Base-by-base conservation (phyloP, 1,284 basidiomycete species). In the Cryptococcus sp. region DNA sequence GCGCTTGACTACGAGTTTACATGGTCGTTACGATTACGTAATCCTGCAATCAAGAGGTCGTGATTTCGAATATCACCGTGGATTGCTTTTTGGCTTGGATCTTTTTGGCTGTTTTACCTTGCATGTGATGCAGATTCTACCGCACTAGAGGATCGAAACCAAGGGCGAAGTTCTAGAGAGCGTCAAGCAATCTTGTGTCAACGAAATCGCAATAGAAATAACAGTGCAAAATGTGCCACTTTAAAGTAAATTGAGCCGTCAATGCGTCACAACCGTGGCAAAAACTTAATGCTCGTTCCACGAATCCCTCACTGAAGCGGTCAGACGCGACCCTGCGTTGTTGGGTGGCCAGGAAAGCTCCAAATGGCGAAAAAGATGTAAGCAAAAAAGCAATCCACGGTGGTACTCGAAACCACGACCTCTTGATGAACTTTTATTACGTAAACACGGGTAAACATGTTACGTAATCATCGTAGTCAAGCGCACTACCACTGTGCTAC, bases 1-100 rank as follows among this genome's bases (percentile, higher is more conserved):
- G 42, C 42, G 42, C 42, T 45, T 45, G 42, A 45, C 42, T 45
- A 45, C 42, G 42, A 45, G 42, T 45, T 45, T 45, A 45, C 42
- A 15, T 45, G 15, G 15, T 35, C 31, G 31, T 2, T 35, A 5
- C 8, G 8, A 13, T 35, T 35, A 35, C 31, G 31, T 35, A 35
- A 35, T 25, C 6, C 31, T 10, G 42, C 15, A 11, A 45, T 45
- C 42, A 45, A 45, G 42, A 45, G 42, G 42, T 45, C 42, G 42
- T 22, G 42, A 15, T 45, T 45, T 45, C 42, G 42, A 45, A 15
- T 15, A 45, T 15, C 42, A 22, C 42, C 42, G 42, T n/a, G 42
- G 42, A 22, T 45, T 45, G n/a, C 15, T 15, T 45, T 45, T 45
- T 45, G 7, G 42, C n/a, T n/a, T n/a, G 13, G 7, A n/a, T 45